These are phyloP conservation scores for Umbelopsis ramanniana DNA, from an alignment of 192 early-diverging fungal species.

Conservation along the genomic window DNA sequence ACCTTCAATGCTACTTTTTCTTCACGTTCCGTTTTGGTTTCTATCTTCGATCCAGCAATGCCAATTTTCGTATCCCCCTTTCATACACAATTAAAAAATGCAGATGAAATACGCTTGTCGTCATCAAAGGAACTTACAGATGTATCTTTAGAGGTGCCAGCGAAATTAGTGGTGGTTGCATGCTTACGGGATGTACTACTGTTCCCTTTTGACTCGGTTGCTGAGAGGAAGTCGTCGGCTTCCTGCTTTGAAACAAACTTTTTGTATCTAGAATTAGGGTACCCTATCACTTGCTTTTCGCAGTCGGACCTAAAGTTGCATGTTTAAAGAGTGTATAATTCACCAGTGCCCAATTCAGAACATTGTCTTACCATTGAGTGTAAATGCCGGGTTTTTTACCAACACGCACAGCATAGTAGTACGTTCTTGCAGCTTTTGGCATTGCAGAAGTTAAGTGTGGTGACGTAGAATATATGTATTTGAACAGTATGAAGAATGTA, in stretches of 20 bases:
- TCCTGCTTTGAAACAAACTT: slow-evolving; percentile 60
- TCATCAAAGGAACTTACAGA: neutral
- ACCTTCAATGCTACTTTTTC: neutral
- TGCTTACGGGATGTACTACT: no score
- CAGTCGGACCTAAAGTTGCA: slow-evolving; percentile 61
- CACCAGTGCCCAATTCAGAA: neutral
- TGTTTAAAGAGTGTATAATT: neutral
- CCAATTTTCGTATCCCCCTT: neutral
- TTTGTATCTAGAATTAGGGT: slow-evolving; percentile 62
- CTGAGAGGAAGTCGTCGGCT: slow-evolving; percentile 54
- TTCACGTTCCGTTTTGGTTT: neutral
- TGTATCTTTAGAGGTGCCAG: neutral
- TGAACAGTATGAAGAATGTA: slow-evolving; percentile 2
- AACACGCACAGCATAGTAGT: slow-evolving; percentile 52
- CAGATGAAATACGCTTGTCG: no score
- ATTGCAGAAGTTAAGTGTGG: neutral
- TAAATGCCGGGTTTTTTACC: slow-evolving; percentile 51
- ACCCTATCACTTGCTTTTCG: slow-evolving; percentile 54
- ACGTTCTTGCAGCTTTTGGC: slow-evolving; percentile 11
- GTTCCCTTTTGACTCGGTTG: neutral
- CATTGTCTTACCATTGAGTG: slow-evolving; percentile 36
- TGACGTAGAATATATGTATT: no score
- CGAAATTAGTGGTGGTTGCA: slow-evolving; percentile 1
- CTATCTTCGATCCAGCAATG: neutral
- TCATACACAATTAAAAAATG: neutral